Percentiles rank a stretch among this genome's conserved stretches.
Conservation (phyloP, 139 green algal species). For the Chlamydomonas sphaeroides region DNA sequence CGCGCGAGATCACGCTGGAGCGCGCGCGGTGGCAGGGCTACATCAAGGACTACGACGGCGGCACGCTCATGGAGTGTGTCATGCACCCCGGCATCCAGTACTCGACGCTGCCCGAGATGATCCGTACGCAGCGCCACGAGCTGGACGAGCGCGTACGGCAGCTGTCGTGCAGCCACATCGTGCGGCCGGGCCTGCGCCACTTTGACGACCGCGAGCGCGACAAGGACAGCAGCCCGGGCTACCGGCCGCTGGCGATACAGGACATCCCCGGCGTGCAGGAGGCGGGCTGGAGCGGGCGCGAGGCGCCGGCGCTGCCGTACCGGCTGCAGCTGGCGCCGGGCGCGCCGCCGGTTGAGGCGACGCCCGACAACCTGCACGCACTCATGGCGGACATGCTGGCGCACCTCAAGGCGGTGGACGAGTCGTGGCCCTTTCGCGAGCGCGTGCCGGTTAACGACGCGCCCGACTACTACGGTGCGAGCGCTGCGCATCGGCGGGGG, state of each 20-base stretch:
- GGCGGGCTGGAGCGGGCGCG: constrained; percentile 75
- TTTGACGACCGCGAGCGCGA: constrained; percentile 34
- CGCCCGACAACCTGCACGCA: constrained; percentile 59
- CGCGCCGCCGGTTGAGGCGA: constrained; percentile 38
- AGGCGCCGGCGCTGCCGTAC: constrained; percentile 13
- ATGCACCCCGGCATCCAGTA: constrained; percentile 81
- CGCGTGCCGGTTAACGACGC: constrained; percentile 85
- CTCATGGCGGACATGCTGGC: constrained; percentile 64
- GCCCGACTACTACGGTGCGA: constrained; percentile 88
- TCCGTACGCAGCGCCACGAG: constrained; percentile 37
- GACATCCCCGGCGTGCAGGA: constrained; percentile 89
- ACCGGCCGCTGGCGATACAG: constrained; percentile 43
- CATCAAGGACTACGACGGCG: constrained; percentile 99
- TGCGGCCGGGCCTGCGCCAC: constrained; percentile 68
- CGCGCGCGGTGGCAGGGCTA: constrained; percentile 85
- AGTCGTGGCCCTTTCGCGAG: constrained; percentile 90
- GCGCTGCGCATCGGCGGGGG: neutral
- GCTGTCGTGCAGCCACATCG: constrained; percentile 84
- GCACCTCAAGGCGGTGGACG: constrained; percentile 66
- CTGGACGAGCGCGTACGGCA: constrained; percentile 72
- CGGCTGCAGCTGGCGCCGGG: constrained; percentile 54
- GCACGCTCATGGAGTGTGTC: constrained; percentile 97
- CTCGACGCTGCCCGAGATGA: constrained; percentile 63
- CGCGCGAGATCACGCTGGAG: constrained; percentile 83
- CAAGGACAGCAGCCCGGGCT: neutral